Evolutionary conservation across 2,329 filamentous ascomycete species (phyloP), one percentile per base, ranked within the genome.

Genomic region (Colletotrichum filicis): DNA sequence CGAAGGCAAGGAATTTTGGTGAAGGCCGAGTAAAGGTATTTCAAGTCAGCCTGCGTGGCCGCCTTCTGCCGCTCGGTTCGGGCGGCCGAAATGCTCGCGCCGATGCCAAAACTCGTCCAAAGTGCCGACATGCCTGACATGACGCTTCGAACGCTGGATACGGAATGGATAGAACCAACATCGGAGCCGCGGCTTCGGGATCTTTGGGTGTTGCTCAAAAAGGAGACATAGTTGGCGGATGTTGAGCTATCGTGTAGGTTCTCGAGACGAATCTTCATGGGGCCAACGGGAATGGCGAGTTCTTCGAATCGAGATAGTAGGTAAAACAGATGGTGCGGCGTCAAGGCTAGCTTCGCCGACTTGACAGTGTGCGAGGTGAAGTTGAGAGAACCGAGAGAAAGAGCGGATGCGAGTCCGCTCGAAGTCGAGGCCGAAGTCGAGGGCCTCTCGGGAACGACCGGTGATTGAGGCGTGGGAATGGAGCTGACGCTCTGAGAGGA

Each of bases 11-110:
- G 97, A 56, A 99, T 97, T 85, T 98, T 99, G 79, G 97, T 99
- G 81, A 98, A 99, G 70, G 97, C 95, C 55, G 97, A 98, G 85
- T 98, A 99, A 42, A 99, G 88, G 82, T 99, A 98, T 82, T 96
- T 98, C 77, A 98, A 86, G 81, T 99, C 97, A 70, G 93, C 91
- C 80, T 97, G 92, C 68, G 97, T 84, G 57, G 94, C 93, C 71
- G 92, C 93, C 83, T 97, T 97, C 81, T 97, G 95, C 80, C 95
- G 95, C 83, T 98, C 97, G 46, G 92, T 94, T 80, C 95, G 94
- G 76, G 95, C 93, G 62, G 91, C 90, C 55, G 93, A 92, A 78
- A 94, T 94, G 82, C 92, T 93, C 57, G 94, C 92, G 73, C 92
- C 92, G 32, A 98, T 90, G 28, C 95, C 94, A 76, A 98, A 92